Evolutionary conservation across 2,329 filamentous ascomycete genomes (phyloP), one percentile per base, ranked within the genome.

Genomic region (Penicillium corylophilum): DNA sequence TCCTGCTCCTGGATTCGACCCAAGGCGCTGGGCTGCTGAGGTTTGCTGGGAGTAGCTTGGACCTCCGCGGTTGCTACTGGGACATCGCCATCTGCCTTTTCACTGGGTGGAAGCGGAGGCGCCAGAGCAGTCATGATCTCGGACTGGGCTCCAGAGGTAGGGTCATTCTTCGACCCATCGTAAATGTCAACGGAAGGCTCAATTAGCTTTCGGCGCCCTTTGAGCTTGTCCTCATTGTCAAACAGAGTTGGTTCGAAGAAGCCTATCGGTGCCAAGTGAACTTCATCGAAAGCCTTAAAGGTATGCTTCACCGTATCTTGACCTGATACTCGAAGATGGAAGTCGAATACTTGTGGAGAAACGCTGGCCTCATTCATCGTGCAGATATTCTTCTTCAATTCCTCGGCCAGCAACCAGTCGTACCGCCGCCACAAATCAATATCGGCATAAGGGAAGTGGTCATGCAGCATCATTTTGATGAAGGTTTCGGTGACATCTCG

Each of bases 251-350:
- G 93, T 54, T 93, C 88, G 70, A 95, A 96, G 64, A 92, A 89
- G n/a, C 91, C 92, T 87, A 96, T 90, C 1, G 92, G 88, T 0
- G 94, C 88, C n/a, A 99, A 80, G 62, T 95, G 89, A 20, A 95
- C 88, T 71, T 97, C 94, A 62, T 99, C 94, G 66, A 97, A 99
- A 1, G 89, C 92, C 78, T 97, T 97, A 80, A 96, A 97, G 36
- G 86, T 84, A 72, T 95, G 97, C 72, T 96, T 96, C 57, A 86
- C 83, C 1, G 94, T 99, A 46, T 94, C 87, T 68, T 96, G 86
- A 47, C 90, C 91, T 1, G 89, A 87, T 9, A 89, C 89, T 24
- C 94, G 87, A 15, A 99, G 82, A 70, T 97, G 90, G 68, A 97
- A 97, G 63, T 95, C 87, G 74, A 84, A 90, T 3, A 90, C 80